Percentiles rank a stretch among this genome's conserved stretches.
Evolutionary conservation across 768 basidiomycete genomes (phyloP).

Genomic region (Suillus discolor): DNA sequence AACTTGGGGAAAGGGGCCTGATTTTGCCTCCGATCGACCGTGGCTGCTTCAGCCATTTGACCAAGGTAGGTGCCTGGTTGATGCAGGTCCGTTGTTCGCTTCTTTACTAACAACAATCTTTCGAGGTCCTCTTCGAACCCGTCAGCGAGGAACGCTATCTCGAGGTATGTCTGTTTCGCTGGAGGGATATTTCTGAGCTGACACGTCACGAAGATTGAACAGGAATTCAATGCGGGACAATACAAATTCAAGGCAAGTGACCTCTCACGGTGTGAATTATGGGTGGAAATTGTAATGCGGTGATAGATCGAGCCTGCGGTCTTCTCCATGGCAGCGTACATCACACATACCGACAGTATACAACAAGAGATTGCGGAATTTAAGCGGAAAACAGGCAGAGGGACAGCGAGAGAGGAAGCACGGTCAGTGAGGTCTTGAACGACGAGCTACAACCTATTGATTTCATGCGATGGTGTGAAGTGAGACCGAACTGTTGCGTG

Average conservation of each 20-base stretch:
- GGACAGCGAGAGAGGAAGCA: constrained; percentile 40
- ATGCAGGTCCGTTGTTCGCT: background rate
- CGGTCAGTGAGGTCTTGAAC: constrained; percentile 32
- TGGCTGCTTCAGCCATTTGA: constrained; percentile 69
- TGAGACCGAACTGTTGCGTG: constrained; percentile 42
- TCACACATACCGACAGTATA: constrained; percentile 42
- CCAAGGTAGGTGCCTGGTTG: constrained; percentile 42
- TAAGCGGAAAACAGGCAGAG: constrained; percentile 41
- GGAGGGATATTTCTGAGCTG: background rate
- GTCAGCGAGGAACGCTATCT: constrained; percentile 51
- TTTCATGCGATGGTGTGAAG: constrained; percentile 28
- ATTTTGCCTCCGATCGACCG: constrained; percentile 49
- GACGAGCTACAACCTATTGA: background rate
- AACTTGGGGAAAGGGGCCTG: constrained; percentile 55
- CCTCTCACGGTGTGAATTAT: constrained; percentile 14
- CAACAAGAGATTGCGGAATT: constrained; percentile 44
- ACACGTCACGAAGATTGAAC: constrained; percentile 43
- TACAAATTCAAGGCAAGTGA: constrained; percentile 50
- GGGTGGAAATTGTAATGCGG: constrained; percentile 18
- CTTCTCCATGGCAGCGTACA: constrained; percentile 58
- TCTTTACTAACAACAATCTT: background rate
- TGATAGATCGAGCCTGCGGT: constrained; percentile 48
- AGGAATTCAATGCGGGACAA: constrained; percentile 52
- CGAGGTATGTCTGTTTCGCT: constrained; percentile 35
- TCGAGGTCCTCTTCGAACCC: constrained; percentile 53